Evolutionary conservation across 2,329 filamentous ascomycete species (phyloP), one percentile per base, ranked within the genome.

Genomic region (Monosporascus ibericus): DNA sequence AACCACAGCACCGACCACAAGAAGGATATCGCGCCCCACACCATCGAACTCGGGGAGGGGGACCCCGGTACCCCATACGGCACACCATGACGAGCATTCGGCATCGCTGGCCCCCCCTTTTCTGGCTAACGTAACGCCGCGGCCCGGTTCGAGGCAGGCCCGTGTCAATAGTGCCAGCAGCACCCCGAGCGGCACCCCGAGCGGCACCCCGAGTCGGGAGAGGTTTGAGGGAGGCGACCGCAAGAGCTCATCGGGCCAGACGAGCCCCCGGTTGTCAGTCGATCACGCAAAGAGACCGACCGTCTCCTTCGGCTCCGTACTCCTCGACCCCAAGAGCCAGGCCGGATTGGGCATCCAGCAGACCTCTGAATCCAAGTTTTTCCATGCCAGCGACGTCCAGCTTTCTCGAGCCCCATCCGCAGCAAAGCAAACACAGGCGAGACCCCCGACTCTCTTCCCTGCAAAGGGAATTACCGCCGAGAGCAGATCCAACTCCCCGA

Each of bases 351-450:
- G 68, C 24, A 47, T 44, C 11, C 51, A 61, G 36, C 50, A 53
- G 49, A 34, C 53, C 55, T 60, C 64, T 20, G 78, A 81, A 49
- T 72, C 86, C 50, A 92, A 90, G 73, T 97, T 97, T 78, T 96
- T 99, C 68, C 92, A 95, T 67, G 94, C 92, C 27, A 90, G 85
- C 67, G 90, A 96, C 60, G 87, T 80, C 39, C 85, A 81, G 60
- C 70, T 75, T 22, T 58, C 63, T 27, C 71, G 71, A 34, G 72
- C 71, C 11, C 47, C 51, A 22, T 53, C 49, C 20, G 49, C 57
- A 51, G 58, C 51, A 15, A 67, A 65, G 36, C 64, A 62, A 25
- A 48, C 55, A 46, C 52, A 63, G 47, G 70, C 76, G 20, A 75
- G 77, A 36, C 55, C 65, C 11, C 61, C 77, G 11, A 75, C 74